Percentiles rank a stretch among this genome's conserved stretches.
phyloP scores from a whole-genome alignment of 2,329 filamentous ascomycete species.

The Epichloe brachyelytri region DNA sequence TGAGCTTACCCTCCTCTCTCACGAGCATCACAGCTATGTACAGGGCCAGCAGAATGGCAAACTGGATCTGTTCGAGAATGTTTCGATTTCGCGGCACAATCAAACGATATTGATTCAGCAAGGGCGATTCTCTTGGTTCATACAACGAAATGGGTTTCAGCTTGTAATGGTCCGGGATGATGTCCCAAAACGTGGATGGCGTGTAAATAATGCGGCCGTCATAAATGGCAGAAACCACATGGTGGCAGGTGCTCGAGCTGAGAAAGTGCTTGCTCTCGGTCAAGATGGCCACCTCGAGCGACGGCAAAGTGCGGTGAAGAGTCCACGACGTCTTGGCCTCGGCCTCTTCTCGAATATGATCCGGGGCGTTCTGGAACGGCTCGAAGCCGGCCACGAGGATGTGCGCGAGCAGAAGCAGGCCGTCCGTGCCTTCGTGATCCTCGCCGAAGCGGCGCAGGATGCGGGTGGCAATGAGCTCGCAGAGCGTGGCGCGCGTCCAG shows the following conservation, averaged over 20 bases:
- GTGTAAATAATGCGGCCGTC: constrained; percentile 71
- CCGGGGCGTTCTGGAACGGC: constrained; percentile 71
- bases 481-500: constrained; percentile 62
- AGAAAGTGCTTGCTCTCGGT: constrained; percentile 71
- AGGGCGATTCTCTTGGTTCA: constrained; percentile 59
- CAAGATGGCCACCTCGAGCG: constrained; percentile 71
- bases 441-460: constrained; percentile 69
- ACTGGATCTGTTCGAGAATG: constrained; percentile 62
- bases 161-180: constrained; percentile 79
- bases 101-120: constrained; percentile 75
- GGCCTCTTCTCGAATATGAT: constrained; percentile 48
- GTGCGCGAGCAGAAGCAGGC: constrained; percentile 61
- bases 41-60: constrained; percentile 52
- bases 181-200: constrained; percentile 67
- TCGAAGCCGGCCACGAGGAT: constrained; percentile 75
- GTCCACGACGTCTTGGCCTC: constrained; percentile 34
- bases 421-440: constrained; percentile 56
- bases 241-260: constrained; percentile 65
- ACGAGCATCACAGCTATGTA: constrained; percentile 63
- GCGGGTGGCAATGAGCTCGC: constrained; percentile 67
- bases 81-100: constrained; percentile 71
- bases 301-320: constrained; percentile 51
- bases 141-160: constrained; percentile 71
- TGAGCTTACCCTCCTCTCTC: constrained; percentile 44
- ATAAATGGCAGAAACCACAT: constrained; percentile 73